phyloP scores from a whole-genome alignment of 2,329 filamentous ascomycete genomes.

The Aspergillus neoniger region DNA sequence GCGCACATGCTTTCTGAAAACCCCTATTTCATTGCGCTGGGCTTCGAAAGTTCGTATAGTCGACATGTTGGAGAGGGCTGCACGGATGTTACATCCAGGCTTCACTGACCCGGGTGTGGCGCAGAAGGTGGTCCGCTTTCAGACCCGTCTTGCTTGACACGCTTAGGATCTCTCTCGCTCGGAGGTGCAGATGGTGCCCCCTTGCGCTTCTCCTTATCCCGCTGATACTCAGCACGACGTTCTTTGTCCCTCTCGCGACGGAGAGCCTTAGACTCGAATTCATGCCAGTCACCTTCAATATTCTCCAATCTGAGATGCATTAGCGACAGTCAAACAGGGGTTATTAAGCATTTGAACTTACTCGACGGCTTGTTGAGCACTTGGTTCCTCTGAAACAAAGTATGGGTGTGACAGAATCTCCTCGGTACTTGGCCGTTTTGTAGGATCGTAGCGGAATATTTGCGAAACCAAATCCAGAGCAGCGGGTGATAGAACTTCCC shows the following conservation, averaged over 20 bases:
- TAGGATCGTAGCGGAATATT: slow-evolving; percentile 90
- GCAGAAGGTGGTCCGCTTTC: slow-evolving; percentile 17
- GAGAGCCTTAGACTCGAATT: slow-evolving; percentile 94
- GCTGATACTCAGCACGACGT: slow-evolving; percentile 49
- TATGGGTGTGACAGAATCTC: slow-evolving; percentile 86
- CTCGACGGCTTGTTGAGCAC: slow-evolving; percentile 76
- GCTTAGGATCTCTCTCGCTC: slow-evolving; percentile 46
- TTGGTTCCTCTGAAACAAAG: slow-evolving; percentile 79
- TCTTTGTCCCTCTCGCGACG: slow-evolving; percentile 78
- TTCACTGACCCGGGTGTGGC: slow-evolving; percentile 11
- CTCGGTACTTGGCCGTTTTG: slow-evolving; percentile 76
- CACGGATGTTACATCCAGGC: neutral
- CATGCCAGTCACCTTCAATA: slow-evolving; percentile 94
- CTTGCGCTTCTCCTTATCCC: slow-evolving; percentile 54
- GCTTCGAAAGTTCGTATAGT: neutral
- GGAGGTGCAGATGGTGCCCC: slow-evolving; percentile 36
- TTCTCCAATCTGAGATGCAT: slow-evolving; percentile 63
- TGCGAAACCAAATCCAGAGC: slow-evolving; percentile 78
- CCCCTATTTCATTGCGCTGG: neutral
- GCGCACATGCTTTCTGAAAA: neutral
- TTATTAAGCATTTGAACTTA: slow-evolving; percentile 53
- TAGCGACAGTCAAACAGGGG: slow-evolving; percentile 4
- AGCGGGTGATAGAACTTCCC: slow-evolving; percentile 71
- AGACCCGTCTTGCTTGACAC: slow-evolving; percentile 33
- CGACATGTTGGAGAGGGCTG: neutral